Base-by-base conservation (phyloP, 805 yeast species). In the Teunomyces tritomae region DNA sequence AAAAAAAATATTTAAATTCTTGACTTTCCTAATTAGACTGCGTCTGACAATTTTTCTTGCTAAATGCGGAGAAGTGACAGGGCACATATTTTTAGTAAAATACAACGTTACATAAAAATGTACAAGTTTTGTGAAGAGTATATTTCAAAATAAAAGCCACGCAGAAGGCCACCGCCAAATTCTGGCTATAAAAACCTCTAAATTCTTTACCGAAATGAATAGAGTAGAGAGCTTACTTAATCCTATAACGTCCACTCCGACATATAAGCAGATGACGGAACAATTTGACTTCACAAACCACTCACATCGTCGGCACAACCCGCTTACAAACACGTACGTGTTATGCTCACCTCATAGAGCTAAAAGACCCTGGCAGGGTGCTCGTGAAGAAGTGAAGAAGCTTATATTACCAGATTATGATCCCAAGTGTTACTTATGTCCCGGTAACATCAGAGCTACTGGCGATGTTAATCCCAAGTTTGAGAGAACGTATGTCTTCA, bases 341-440 rank as follows among this genome's bases (percentile, higher is more conserved):
- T 70, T 85, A 44, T 85, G 85, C 44, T 84, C 89, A 11, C 91
- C 92, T 5, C 92, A 85, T 59, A 71, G 91, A 48, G 80, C 89
- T 28, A 83, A 84, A 63, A 73, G 92, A 54, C 91, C 92, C 16
- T 85, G 91, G 91, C 86, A 82, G 62, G 91, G 91, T 32, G 87
- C 83, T 51, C 74, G 81, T 53, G 91, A 85, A 60, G 71, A 70
- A 30, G 62, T 73, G 11, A 57, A 62, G 45, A 70, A 63, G 39
- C 71, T 67, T 11, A 56, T 62, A 27, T 68, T 75, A 51, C 85
- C 87, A 4, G 67, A 55, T 29, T 84, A 79, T 58, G 91, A 85
- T 56, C 77, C 78, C 16, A 77, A 76, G 52, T 85, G 92, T 66
- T 85, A 80, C 63, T 68, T 85, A 52, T 85, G 91, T 64, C 90